These are phyloP conservation scores for Euphorbia schlechtendalii DNA, from an alignment of 441 rosid genomes.

Conservation along the genomic window DNA sequence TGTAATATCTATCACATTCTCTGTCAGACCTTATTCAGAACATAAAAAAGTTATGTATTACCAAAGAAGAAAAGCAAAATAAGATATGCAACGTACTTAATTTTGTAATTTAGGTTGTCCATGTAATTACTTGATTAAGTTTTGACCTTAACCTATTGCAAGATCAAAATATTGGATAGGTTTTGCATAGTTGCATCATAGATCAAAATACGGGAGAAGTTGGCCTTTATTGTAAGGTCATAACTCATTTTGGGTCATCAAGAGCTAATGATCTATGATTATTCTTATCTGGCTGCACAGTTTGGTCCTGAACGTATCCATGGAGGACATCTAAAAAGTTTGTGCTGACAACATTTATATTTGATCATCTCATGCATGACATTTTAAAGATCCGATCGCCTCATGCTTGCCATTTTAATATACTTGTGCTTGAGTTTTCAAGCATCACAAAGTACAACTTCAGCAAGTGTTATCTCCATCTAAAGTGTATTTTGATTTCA, in stretches of 20 bases:
- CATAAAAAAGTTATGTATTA: neutral
- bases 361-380: neutral
- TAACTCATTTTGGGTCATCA: neutral
- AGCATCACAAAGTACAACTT: slow-evolving; percentile 12
- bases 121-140: neutral
- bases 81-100: neutral
- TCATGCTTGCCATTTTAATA: neutral
- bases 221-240: neutral
- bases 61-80: neutral
- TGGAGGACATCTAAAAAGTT: neutral
- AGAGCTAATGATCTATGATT: slow-evolving; percentile 9
- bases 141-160: neutral
- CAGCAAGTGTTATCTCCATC: slow-evolving; percentile 13
- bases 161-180: neutral
- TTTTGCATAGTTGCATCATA: slow-evolving; percentile 1
- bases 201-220: slow-evolving; percentile 1
- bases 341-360: neutral
- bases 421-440: slow-evolving; percentile 7
- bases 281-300: slow-evolving; percentile 6
- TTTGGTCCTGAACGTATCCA: neutral
- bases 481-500: slow-evolving; percentile 31
- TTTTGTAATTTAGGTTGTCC: slow-evolving; percentile 1
- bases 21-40: neutral
- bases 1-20: no score
- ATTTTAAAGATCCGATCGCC: neutral